Evolutionary conservation across 371 early-diverging fungal genomes (phyloP).

Genomic region (Mortierella sp.): DNA sequence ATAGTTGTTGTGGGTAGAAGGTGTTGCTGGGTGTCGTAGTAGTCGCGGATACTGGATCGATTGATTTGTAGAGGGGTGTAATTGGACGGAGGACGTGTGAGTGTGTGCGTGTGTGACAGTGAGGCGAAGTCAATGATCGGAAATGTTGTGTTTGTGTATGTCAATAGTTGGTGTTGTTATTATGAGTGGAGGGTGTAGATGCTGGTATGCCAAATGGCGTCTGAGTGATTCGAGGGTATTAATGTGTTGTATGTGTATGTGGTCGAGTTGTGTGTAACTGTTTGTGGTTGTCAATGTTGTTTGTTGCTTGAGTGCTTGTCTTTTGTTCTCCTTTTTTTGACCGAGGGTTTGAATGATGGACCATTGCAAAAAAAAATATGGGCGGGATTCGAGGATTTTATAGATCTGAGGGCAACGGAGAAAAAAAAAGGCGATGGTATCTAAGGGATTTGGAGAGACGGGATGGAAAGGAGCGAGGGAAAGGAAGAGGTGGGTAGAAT

Average conservation of each 20-base stretch:
- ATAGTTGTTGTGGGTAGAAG: not conserved
- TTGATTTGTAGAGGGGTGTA: not conserved
- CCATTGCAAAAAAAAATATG: not conserved
- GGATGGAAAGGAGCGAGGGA: too few relatives aligned
- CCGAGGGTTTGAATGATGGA: not conserved
- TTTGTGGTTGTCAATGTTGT: not conserved
- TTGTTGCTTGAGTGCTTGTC: not conserved
- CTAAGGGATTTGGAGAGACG: not conserved
- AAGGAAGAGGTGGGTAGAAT: too few relatives aligned
- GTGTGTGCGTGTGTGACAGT: not conserved
- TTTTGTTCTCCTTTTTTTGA: not conserved
- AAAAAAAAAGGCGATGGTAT: not conserved
- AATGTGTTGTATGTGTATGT: not conserved
- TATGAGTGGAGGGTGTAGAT: not conserved
- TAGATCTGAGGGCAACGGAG: not conserved
- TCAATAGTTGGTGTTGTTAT: not conserved
- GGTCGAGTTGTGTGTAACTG: not conserved
- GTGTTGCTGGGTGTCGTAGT: not conserved
- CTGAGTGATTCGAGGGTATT: not conserved
- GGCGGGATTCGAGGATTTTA: not conserved
- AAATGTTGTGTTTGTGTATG: not conserved
- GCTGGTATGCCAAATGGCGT: not conserved
- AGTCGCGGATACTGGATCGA: not conserved
- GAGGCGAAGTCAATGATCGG: not conserved
- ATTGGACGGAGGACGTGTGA: not conserved